phyloP scores from a whole-genome alignment of 805 yeast species.

The Spathaspora sp. region DNA sequence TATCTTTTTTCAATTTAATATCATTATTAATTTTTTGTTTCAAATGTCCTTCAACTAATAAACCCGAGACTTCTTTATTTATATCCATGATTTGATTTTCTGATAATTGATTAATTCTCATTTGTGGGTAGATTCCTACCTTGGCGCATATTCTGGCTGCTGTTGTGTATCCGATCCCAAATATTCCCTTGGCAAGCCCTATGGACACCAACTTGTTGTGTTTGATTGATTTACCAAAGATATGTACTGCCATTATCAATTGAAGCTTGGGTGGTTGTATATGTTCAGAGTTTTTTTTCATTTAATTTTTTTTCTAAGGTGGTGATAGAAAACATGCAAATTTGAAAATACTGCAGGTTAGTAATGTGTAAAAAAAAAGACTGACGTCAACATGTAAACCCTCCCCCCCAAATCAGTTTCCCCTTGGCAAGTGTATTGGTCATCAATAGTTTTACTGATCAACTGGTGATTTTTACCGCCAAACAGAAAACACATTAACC shows the following conservation, averaged over 20 bases:
- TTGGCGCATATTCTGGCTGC: conserved; percentile 80
- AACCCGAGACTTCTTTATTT: conserved; percentile 80
- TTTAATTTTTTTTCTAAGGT: background rate
- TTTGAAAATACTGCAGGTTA: background rate
- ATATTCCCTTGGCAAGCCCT: conserved; percentile 78
- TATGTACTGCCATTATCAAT: conserved; percentile 37
- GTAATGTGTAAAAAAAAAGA: background rate
- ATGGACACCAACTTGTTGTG: conserved; percentile 38
- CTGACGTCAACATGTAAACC: background rate
- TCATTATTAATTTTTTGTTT: conserved; percentile 72
- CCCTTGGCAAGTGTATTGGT: background rate
- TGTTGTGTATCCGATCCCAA: conserved; percentile 77
- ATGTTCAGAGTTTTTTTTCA: background rate
- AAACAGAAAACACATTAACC: background rate
- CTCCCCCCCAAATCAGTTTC: background rate
- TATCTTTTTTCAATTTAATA: conserved; percentile 72
- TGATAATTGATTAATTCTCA: conserved; percentile 89
- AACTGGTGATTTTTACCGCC: background rate
- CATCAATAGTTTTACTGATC: background rate
- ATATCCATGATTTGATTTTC: conserved; percentile 85
- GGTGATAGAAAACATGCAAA: background rate
- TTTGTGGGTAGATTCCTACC: conserved; percentile 85
- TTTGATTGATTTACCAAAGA: conserved; percentile 42
- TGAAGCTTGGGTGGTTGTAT: background rate
- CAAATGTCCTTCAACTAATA: conserved; percentile 79